Evolutionary conservation across 2,329 filamentous ascomycete genomes (phyloP), one percentile per base, ranked within the genome.

Genomic region (Polytolypa hystricis): DNA sequence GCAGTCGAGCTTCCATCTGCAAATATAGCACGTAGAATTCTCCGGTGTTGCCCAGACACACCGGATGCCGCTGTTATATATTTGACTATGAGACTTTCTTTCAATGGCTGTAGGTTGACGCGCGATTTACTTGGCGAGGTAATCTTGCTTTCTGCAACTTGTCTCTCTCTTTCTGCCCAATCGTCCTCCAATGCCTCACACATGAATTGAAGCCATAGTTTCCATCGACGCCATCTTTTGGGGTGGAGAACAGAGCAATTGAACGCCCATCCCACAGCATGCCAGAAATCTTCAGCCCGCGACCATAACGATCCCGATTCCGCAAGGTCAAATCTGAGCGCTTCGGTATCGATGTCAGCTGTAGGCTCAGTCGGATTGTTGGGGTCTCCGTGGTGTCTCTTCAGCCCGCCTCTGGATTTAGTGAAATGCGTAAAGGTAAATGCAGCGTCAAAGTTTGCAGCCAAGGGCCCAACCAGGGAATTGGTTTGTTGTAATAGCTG

Each of bases 201-300:
- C 55, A 94, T 81, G 42, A 81, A 78, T 21, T 79, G 73, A 10
- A 96, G 65, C 82, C 85, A 94, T 5, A 75, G 60, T 47, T 71
- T 77, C 86, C 87, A 96, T 51, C 78, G 72, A 33, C 69, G 71
- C 89, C 91, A 96, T 14, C 89, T 72, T 27, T 73, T 69, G 1
- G 77, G 77, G 47, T 89, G 69, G 20, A 72, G 57, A 2, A 81
- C 71, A 35, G 84, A 87, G 62, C 89, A 96, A 54, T 89, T 91
- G 56, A 96, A 86, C 0, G 84, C 81, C 91, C 91, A 96, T 3
- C 89, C 91, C 0, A 91, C 71, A 0, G 84, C 74, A 28, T 78
- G 73, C 85, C 91, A 98, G 50, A 96, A 93, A 53, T 93, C 84
- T 42, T 83, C 77, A 1, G 81, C 83, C n/a, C 74, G 72, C 11